phyloP scores from a whole-genome alignment of 352 stramenopile genomes.

The Phytopythium vexans region DNA sequence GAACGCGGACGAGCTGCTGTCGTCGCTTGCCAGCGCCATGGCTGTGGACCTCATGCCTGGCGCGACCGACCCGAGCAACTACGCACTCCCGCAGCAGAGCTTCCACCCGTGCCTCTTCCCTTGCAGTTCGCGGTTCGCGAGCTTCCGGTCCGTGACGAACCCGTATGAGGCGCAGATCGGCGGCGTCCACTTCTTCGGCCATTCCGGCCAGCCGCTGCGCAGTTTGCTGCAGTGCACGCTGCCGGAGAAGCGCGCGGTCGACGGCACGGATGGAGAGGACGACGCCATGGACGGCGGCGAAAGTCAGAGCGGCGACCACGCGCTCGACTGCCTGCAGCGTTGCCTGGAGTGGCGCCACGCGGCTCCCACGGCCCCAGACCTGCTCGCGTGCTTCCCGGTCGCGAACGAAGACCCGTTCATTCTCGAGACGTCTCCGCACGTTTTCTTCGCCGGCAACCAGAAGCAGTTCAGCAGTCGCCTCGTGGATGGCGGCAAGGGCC shows the following conservation, averaged over 20 bases:
- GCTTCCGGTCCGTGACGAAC: slow-evolving; percentile 90
- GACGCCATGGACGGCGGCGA: slow-evolving; percentile 20
- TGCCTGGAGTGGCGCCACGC: slow-evolving; percentile 90
- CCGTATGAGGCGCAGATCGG: slow-evolving; percentile 86
- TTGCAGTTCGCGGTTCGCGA: slow-evolving; percentile 69
- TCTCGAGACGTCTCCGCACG: slow-evolving; percentile 76
- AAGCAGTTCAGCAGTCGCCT: slow-evolving; percentile 78
- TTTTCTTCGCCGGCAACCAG: slow-evolving; percentile 94
- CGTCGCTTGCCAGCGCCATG: slow-evolving; percentile 70
- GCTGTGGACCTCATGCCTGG: slow-evolving; percentile 92
- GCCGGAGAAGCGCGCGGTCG: slow-evolving; percentile 10
- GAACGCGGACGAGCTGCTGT: slow-evolving; percentile 74
- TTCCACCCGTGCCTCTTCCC: slow-evolving; percentile 94
- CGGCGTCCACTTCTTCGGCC: slow-evolving; percentile 72
- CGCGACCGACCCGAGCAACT: slow-evolving; percentile 84
- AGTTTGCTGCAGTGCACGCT: slow-evolving; percentile 79
- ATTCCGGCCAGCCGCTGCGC: slow-evolving; percentile 82
- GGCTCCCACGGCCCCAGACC: slow-evolving; percentile 92
- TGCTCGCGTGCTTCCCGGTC: slow-evolving; percentile 90
- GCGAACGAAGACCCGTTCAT: slow-evolving; percentile 91
- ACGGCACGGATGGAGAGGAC: slow-evolving; percentile 28
- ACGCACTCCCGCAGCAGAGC: slow-evolving; percentile 91
- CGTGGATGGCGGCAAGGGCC: slow-evolving; percentile 44
- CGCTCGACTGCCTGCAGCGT: slow-evolving; percentile 54
- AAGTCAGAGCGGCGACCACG: slow-evolving; percentile 16